Conservation (phyloP, 352 stramenopile genomes). For the Pythium biforme region DNA sequence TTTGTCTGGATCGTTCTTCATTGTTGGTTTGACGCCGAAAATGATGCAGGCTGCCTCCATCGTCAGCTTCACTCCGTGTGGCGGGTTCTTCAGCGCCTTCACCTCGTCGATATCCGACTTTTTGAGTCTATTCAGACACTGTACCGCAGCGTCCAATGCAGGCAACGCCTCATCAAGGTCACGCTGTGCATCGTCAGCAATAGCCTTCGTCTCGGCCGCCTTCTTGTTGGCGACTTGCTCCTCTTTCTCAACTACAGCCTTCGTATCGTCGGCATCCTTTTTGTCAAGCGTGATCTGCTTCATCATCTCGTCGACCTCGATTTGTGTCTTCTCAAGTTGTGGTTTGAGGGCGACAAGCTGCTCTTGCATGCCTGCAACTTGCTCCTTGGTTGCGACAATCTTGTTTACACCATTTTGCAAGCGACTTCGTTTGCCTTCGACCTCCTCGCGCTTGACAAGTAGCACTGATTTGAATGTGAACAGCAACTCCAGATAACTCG, state of each 20-base stretch:
- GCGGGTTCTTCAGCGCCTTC: constrained; percentile 87
- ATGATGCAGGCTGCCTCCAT: constrained; percentile 94
- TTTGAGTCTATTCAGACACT: constrained; percentile 91
- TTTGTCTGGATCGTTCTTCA: constrained; percentile 89
- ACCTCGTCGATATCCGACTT: constrained; percentile 95
- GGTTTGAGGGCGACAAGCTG: constrained; percentile 92
- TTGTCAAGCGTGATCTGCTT: constrained; percentile 93
- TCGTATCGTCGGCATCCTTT: constrained; percentile 89
- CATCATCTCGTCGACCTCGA: constrained; percentile 93
- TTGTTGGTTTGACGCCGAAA: constrained; percentile 91
- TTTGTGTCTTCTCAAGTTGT: constrained; percentile 90
- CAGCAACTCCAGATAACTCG: constrained; percentile 92
- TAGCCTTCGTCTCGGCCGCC: constrained; percentile 90
- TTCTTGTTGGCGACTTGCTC: constrained; percentile 92
- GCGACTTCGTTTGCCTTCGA: constrained; percentile 80
- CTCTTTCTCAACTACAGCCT: constrained; percentile 89
- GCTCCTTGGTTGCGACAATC: constrained; percentile 90
- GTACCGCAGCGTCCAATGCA: constrained; percentile 88
- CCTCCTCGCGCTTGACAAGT: constrained; percentile 87
- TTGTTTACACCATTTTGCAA: constrained; percentile 92
- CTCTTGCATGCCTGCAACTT: constrained; percentile 91
- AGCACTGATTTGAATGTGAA: constrained; percentile 92
- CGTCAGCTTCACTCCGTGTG: constrained; percentile 82
- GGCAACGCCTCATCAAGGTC: constrained; percentile 92
- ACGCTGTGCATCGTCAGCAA: constrained; percentile 90